Evolutionary conservation across 2,329 filamentous ascomycete species (phyloP), one percentile per base, ranked within the genome.

Genomic region (Teratosphaeria gauchensis): DNA sequence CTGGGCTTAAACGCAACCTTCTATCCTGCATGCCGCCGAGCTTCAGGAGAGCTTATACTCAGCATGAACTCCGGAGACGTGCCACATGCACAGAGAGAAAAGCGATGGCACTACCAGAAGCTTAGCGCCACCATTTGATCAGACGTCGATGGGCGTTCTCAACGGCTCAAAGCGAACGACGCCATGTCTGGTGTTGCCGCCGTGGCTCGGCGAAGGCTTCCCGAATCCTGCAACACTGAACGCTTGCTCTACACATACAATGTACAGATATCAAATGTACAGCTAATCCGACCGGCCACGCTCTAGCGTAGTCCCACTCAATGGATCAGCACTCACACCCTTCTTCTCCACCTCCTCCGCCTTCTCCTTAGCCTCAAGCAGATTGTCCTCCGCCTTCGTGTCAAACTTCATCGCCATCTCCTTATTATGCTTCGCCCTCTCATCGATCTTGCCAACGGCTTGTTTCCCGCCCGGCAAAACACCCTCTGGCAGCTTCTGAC

Each of bases 381-480:
- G 48, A 53, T 69, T 68, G 24, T 61, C 59, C 58, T 61, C 58
- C 28, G 65, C 68, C 64, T 69, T 65, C 52, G 64, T 63, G 16
- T 68, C 59, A 58, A 63, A 54, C 61, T 63, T 66, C 56, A 65
- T 61, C 3, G 65, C 65, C 58, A 62, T 64, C 55, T 64, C 62
- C 21, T 68, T 70, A 52, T 70, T 69, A 21, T 63, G 59, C 60
- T 63, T 65, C 33, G 66, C 64, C 46, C 68, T 61, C 38, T 64
- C 63, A 56, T 71, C 59, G 46, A 69, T 66, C 59, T 66, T 69
- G 16, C 68, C 67, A 6, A 67, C 65, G 54, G 65, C 66, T 54
- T 69, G 67, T 62, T 64, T 65, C 4, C 69, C 69, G 24, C 67
- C 67, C 1, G 68, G 68, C 60, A 70, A 55, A n/a, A 71, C 69